phyloP scores from a whole-genome alignment of 2,329 filamentous ascomycete genomes.

The Fusarium acutatum region DNA sequence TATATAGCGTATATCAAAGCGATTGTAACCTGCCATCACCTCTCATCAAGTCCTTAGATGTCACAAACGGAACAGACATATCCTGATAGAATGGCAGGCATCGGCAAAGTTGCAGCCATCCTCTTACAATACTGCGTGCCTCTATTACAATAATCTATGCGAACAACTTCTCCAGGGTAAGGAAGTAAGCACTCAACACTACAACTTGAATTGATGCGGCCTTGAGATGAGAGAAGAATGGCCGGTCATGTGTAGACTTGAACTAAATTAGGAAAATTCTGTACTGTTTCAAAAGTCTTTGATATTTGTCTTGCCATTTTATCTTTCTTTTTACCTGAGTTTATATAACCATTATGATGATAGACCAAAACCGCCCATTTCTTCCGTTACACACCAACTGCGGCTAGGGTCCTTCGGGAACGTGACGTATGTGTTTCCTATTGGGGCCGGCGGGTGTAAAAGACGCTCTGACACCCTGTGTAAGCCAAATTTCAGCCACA shows the following conservation, averaged over 20 bases:
- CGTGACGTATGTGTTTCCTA: slow-evolving; percentile 30
- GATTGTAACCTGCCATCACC: slow-evolving; percentile 10
- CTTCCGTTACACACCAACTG: neutral
- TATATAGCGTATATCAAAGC: slow-evolving; percentile 1
- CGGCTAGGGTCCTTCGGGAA: slow-evolving; percentile 14
- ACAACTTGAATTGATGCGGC: slow-evolving; percentile 2
- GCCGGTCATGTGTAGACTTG: neutral
- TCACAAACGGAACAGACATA: slow-evolving; percentile 1
- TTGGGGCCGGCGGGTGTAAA: slow-evolving; percentile 3
- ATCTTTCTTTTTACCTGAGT: neutral
- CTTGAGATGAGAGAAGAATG: neutral
- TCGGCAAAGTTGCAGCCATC: slow-evolving; percentile 12
- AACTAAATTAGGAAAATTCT: no score
- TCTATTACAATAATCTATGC: neutral
- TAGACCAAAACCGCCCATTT: neutral
- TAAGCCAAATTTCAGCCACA: slow-evolving; percentile 21
- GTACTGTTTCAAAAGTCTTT: neutral
- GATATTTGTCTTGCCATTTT: neutral
- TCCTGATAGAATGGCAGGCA: slow-evolving; percentile 2
- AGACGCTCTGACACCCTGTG: slow-evolving; percentile 6
- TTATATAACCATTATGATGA: neutral
- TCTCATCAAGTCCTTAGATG: slow-evolving; percentile 2
- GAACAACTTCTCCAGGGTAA: neutral
- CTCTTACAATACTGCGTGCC: neutral
- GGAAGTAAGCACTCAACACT: neutral